A percentile compares a stretch with the other conserved stretches of the same genome.
phyloP scores from a whole-genome alignment of 805 yeast species.

The Candida khao-thaluensis region DNA sequence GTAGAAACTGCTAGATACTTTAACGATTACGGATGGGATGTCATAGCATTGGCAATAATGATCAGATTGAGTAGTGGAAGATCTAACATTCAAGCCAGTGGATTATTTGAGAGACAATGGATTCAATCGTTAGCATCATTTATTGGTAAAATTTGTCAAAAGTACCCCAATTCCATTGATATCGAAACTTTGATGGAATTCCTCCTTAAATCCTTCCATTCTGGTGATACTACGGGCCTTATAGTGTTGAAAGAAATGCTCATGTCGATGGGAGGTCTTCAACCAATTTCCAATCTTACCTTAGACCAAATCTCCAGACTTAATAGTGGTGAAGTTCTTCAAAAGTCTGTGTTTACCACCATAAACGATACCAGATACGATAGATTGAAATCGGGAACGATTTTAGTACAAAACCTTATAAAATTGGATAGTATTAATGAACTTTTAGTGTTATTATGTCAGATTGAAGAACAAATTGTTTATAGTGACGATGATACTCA shows the following conservation, averaged over 20 bases:
- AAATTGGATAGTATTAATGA: conserved; percentile 53
- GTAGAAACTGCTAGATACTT: conserved; percentile 77
- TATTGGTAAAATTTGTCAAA: conserved; percentile 66
- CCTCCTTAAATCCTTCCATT: conserved; percentile 61
- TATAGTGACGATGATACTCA: conserved; percentile 39
- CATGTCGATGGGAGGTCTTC: conserved; percentile 76
- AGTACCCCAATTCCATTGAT: conserved; percentile 54
- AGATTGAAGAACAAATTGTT: conserved; percentile 41
- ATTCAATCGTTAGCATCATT: conserved; percentile 77
- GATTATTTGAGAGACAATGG: conserved; percentile 81
- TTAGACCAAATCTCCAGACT: conserved; percentile 61
- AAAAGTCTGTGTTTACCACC: conserved; percentile 51
- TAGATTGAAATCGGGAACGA: conserved; percentile 46
- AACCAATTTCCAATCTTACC: conserved; percentile 65
- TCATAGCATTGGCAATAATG: conserved; percentile 68
- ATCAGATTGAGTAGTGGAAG: conserved; percentile 71
- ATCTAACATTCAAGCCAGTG: conserved; percentile 68
- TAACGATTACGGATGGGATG: conserved; percentile 81
- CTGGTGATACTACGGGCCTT: conserved; percentile 57
- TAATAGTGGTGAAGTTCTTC: conserved; percentile 62
- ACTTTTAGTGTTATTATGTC: conserved; percentile 61
- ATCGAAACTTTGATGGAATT: conserved; percentile 59
- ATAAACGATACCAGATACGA: conserved; percentile 59
- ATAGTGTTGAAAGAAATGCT: conserved; percentile 67
- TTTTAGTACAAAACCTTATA: conserved; percentile 47